These are phyloP conservation scores for Sophora flavescens DNA, from an alignment of 306 rosid species.

Conservation along the genomic window DNA sequence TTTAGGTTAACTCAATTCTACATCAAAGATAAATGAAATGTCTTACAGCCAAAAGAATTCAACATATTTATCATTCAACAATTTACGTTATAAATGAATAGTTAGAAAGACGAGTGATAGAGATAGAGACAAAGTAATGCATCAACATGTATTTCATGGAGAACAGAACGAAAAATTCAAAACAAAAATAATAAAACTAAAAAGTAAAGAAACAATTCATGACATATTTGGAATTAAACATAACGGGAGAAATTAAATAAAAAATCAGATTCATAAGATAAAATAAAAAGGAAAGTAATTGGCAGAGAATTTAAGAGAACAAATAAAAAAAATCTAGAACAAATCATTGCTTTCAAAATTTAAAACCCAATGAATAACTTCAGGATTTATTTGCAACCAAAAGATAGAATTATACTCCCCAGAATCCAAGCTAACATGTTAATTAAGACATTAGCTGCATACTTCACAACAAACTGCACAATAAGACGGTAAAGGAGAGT, in stretches of 20 bases:
- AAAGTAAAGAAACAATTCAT: slow-evolving; percentile 16
- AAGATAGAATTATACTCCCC: neutral
- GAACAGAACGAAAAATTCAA: slow-evolving; percentile 19
- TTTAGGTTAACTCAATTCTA: slow-evolving; percentile 20
- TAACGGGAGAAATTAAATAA: slow-evolving; percentile 21
- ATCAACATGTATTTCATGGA: slow-evolving; percentile 6
- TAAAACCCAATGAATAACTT: slow-evolving; percentile 17
- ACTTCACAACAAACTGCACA: slow-evolving; percentile 16
- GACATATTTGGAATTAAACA: slow-evolving; percentile 34
- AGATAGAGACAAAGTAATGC: slow-evolving; percentile 29
- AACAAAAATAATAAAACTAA: slow-evolving; percentile 6
- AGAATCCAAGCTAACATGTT: slow-evolving; percentile 4
- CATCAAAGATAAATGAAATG: slow-evolving; percentile 40
- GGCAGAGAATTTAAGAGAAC: slow-evolving; percentile 12
- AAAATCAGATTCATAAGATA: slow-evolving; percentile 25
- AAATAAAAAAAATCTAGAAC: neutral
- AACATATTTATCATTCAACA: slow-evolving; percentile 18
- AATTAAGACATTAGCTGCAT: slow-evolving; percentile 11
- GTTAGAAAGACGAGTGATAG: slow-evolving; percentile 26
- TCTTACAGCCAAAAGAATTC: slow-evolving; percentile 26
- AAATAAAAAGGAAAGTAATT: slow-evolving; percentile 25
- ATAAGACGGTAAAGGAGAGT: slow-evolving; percentile 28
- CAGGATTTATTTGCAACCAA: slow-evolving; percentile 24
- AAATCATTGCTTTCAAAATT: slow-evolving; percentile 20
- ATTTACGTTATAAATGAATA: slow-evolving; percentile 34